Base-by-base conservation (phyloP, 768 basidiomycete species). In the Suillus fuscotomentosus region DNA sequence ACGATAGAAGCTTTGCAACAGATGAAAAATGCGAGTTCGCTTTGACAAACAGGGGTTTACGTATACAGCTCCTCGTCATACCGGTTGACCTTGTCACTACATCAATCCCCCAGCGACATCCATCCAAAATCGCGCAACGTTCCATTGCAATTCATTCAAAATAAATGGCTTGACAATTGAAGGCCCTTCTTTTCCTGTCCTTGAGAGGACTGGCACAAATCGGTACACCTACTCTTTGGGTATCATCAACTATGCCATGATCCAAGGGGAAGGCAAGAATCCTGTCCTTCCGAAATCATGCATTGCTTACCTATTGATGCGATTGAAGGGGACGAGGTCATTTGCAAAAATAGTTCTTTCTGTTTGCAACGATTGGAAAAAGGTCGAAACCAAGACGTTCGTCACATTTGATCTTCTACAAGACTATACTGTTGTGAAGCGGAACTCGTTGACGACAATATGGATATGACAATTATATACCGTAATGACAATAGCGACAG, bases 181-280 rank as follows among this genome's bases (percentile, higher is more conserved):
- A 3, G 48, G 48, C 48, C 22, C 22, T 50, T 50, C 22, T 14
- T 50, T 50, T 24, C 48, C 48, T 24, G 48, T 50, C 48, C 36
- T 50, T 27, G 22, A 24, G 13, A 48, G 20, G 11, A 24, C 65
- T 51, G 56, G 53, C 5, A 53, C 48, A 42, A 66, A 62, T 41
- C 34, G 39, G 0, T 41, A 57, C n/a, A 31, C 55, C 31, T 36
- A 57, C 34, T 57, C 34, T 57, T 36, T 57, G 20, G 34, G 39
- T 41, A 22, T 57, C 22, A 24, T 57, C n/a, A 57, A 36, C 55
- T 34, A 57, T 10, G 20, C 55, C 31, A 57, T 57, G 48, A 50
- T 41, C 17, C 55, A 38, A 38, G 55, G 34, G 20, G 55, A 57
- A 57, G 10, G 31, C 55, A 57, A 41, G 22, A 3, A 57, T 38